Conservation (phyloP, 2,329 filamentous ascomycete species). For the Chalara sp. region DNA sequence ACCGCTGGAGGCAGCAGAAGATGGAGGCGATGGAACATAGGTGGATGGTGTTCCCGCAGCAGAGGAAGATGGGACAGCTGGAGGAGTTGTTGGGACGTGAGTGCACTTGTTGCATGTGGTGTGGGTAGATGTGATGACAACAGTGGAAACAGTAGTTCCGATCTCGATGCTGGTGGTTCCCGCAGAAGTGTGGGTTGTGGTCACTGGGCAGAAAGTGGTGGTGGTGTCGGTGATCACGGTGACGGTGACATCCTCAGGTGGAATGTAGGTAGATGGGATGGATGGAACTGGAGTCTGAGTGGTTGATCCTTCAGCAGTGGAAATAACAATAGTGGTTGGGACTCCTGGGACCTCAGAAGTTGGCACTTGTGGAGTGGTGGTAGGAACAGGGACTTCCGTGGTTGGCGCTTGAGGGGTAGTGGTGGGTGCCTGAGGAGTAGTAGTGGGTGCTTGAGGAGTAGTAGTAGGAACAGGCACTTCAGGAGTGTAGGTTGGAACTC, state of each 20-base stretch:
- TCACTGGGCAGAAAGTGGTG: conserved; percentile 26
- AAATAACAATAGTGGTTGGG: background rate
- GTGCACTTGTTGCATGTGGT: conserved; percentile 25
- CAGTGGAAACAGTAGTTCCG: conserved; percentile 26
- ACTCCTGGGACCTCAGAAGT: background rate
- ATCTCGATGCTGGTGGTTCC: conserved; percentile 16
- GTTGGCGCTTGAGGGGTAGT: background rate
- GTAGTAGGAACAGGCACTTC: background rate
- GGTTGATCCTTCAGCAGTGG: background rate
- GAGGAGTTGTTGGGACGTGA: conserved; percentile 15
- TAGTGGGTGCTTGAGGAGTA: background rate
- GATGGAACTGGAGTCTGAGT: conserved; percentile 2
- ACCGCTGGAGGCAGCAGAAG: conserved; percentile 1
- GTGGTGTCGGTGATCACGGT: conserved; percentile 16
- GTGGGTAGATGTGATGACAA: conserved; percentile 25
- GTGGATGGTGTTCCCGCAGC: conserved; percentile 12
- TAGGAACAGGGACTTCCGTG: background rate
- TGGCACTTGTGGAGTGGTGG: background rate
- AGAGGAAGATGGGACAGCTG: conserved; percentile 21
- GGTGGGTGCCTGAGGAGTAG: background rate
- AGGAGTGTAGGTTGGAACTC: conserved; percentile 1
- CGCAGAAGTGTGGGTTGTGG: conserved; percentile 13
- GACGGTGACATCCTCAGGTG: conserved; percentile 18
- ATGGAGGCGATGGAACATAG: conserved; percentile 24
- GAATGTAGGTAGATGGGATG: conserved; percentile 30